Base-by-base conservation (phyloP, 257 asterid species). In the Plectranthus barbatus region DNA sequence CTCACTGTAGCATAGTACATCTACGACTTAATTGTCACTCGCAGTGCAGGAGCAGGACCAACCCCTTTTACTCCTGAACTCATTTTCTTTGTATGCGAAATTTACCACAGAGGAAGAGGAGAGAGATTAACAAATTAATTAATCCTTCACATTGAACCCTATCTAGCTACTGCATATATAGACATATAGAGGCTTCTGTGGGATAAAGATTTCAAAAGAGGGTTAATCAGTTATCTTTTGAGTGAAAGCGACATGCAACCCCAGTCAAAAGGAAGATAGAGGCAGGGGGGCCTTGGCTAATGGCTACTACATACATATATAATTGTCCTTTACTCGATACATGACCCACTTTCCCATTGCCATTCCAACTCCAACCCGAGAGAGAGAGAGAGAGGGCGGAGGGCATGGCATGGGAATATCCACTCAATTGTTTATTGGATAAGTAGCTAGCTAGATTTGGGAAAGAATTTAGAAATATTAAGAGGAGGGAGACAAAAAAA, bases 231-330 rank as follows among this genome's bases (percentile, higher is more conserved):
- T 54, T 66, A 19, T 55, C 72, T 66, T 66, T 66, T 66, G 5
- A 56, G 29, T 44, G 64, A 66, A 45, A 66, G 72, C 36, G 72
- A 66, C 72, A 19, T 66, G 34, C 56, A 64, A 53, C 9, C 17
- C 54, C 21, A 26, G 67, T 61, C 58, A 49, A 66, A 40, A 54
- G 63, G 39, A 40, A 53, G 47, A 26, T 5, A 36, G 54, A 2
- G 11, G 17, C 6, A 36, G 54, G 56, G 40, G 55, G 71, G 40
- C 71, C 71, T 54, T 52, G 62, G 46, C 71, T 40, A 41, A 18
- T 53, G n/a, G n/a, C n/a, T n/a, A n/a, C n/a, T n/a, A 8, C 6
- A 36, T 23, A 42, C n/a, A n/a, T 3, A 42, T 42, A 66, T 42
- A 17, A 55, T 66, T 66, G 71, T 66, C 71, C 62, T 53, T 64